Evolutionary conservation across 192 early-diverging fungal genomes (phyloP), one percentile per base, ranked within the genome.

Genomic region (Pilaira anomala): DNA sequence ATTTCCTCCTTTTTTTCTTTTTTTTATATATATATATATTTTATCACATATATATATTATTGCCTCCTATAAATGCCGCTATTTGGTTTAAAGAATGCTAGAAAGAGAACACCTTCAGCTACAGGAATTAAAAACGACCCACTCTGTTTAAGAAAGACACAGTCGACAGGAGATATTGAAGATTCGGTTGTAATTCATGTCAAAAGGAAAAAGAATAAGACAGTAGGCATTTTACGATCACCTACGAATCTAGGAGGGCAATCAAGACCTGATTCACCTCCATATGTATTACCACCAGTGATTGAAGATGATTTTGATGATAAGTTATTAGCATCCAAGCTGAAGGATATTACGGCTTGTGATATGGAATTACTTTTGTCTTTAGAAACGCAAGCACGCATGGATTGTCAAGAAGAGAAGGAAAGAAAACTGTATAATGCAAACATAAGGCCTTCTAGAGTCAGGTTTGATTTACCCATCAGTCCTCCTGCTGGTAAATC

Each of bases 381-480:
- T 0, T 61, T 69, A 60, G 67, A 69, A 28, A 63, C 67, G 40
- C 67, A 69, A 19, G 60, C 67, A 25, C 51, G 67, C 28, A 69
- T 69, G 48, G 67, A 69, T 57, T 24, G 16, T 36, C 50, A 56
- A 25, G 60, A 69, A 48, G 60, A 69, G 21, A 61, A 39, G 4
- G 51, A 57, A 22, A 51, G 29, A 25, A 45, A 51, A 5, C 21
- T 24, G 4, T 67, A 16, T 57, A 60, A 33, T 61, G 54, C n/a
- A 60, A 39, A 24, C 54, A 19, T 8, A 9, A 58, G 71, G 5
- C 65, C 65, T 11, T 62, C 65, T 7, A 52, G 61, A 28, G 46
- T 73, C 0, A 73, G 62, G 28, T 73, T 73, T 49, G 61, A 59
- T 36, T 42, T 73, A 13, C 71, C 71, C 24, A 60, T 53, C 40